Evolutionary conservation across 306 rosid genomes (phyloP), one percentile per base, ranked within the genome.

Genomic region (Trichosanthes cucumerina): DNA sequence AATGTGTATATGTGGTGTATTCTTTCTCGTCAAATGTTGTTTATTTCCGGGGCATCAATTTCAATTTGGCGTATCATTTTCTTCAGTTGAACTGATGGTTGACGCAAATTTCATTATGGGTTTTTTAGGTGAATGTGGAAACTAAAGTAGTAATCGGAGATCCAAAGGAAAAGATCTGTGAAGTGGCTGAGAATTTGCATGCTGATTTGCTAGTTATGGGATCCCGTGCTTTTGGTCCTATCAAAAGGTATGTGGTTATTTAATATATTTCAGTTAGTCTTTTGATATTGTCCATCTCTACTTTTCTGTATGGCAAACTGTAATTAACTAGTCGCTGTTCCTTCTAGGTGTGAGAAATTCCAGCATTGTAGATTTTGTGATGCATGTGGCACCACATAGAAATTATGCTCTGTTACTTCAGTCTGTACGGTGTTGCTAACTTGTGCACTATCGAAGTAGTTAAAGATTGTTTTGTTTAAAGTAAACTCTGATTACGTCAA

Each of bases 161-260:
- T 78, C 92, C 98, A 18, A 94, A 89, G 77, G 98, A 92, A 83
- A 94, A 92, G 88, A 92, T 94, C 65, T 89, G 97, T 80, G 96
- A 94, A 84, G 86, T 85, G 62, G 91, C 80, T 31, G 87, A 86
- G 78, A 85, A 85, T 81, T 83, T 88, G 84, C 84, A 84, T 52
- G 96, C 92, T 80, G 97, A 94, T 83, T 81, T 92, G 80, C 97
- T 94, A 77, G 96, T 94, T 79, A 87, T 94, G 88, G 96, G 97
- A 28, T 90, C 91, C 62, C 93, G 96, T 52, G 88, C 91, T 60
- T 76, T 88, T 84, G 95, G 98, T 23, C 96, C 97, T 59, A 84
- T 94, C 72, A 90, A 90, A 86, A 92, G 98, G 97, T 90, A 59
- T 41, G 5, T 41, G 5, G 5, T 50, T 58, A 41, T 62, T n/a